Conservation (phyloP, 352 stramenopile species). For the Phytophthora citrophthora region DNA sequence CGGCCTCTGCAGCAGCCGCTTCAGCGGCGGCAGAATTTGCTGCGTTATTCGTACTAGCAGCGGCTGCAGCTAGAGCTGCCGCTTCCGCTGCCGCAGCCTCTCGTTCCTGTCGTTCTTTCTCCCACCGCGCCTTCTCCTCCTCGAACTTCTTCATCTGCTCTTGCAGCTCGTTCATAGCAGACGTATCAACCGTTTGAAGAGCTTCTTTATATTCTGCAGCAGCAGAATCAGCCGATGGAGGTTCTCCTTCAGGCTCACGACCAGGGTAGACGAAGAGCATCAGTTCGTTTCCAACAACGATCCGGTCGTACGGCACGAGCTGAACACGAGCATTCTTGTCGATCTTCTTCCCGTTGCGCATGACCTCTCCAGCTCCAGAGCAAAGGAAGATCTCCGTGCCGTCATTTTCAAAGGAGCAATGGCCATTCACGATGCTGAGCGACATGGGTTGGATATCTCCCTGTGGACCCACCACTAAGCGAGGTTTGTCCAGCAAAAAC, state of each 20-base stretch:
- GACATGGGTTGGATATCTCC: slow-evolving; percentile 93
- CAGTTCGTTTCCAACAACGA: slow-evolving; percentile 88
- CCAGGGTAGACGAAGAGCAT: slow-evolving; percentile 84
- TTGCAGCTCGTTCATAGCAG: slow-evolving; percentile 84
- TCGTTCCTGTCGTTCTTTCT: slow-evolving; percentile 75
- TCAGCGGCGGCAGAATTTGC: slow-evolving; percentile 21
- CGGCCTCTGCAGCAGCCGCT: slow-evolving; percentile 43
- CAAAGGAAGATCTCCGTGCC: slow-evolving; percentile 54
- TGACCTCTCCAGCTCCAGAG: slow-evolving; percentile 84
- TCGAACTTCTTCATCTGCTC: slow-evolving; percentile 91
- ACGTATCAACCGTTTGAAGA: slow-evolving; percentile 74
- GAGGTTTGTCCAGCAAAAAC: slow-evolving; percentile 83
- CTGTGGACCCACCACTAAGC: slow-evolving; percentile 62
- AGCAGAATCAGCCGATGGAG: slow-evolving; percentile 83
- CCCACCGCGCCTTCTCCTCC: slow-evolving; percentile 90
- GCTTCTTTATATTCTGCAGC: slow-evolving; percentile 90
- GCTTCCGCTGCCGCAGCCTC: slow-evolving; percentile 36
- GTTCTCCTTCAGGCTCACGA: slow-evolving; percentile 51
- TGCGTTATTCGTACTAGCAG: slow-evolving; percentile 28
- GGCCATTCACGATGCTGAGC: slow-evolving; percentile 88
- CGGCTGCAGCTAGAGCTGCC: slow-evolving; percentile 38
- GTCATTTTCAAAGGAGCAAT: slow-evolving; percentile 83
- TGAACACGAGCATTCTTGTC: slow-evolving; percentile 44
- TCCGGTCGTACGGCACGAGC: slow-evolving; percentile 72
- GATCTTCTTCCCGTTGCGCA: slow-evolving; percentile 86